These are phyloP conservation scores for Isoetes taiwanensis DNA, from an alignment of 75 land plant genomes.

Conservation along the genomic window DNA sequence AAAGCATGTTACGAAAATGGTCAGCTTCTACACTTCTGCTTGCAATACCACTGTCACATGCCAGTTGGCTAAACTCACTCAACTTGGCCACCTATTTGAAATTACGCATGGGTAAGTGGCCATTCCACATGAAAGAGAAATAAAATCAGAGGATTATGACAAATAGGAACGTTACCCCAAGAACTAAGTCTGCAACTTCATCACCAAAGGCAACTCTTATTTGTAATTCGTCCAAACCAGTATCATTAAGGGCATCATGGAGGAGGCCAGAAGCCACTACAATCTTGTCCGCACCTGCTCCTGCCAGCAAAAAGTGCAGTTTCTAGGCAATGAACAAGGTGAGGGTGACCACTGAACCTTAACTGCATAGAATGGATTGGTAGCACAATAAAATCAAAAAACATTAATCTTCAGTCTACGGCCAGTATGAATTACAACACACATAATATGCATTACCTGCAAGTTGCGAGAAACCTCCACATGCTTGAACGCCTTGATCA, in stretches of 20 bases:
- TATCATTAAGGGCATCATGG: slow-evolving; percentile 1
- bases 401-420: too few relatives aligned
- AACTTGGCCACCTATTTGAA: neutral
- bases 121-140: too few relatives aligned
- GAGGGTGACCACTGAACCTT: neutral
- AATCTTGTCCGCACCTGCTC: neutral
- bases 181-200: slow-evolving; percentile 1
- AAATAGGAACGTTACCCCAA: neutral
- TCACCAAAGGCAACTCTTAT: neutral
- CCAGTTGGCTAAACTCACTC: slow-evolving; percentile 1
- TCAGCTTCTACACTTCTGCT: slow-evolving; percentile 1
- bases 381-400: neutral
- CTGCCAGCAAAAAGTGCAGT: neutral
- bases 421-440: neutral
- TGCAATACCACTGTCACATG: neutral
- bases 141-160: neutral
- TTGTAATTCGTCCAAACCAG: neutral
- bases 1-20: neutral
- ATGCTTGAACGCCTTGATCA: neutral
- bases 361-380: neutral
- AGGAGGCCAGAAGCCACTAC: neutral
- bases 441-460: neutral
- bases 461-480: neutral
- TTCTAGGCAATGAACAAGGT: neutral
- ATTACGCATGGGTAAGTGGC: too few relatives aligned